Evolutionary conservation across 208 protist genomes (phyloP).

Genomic region (Balamuthia mandrillaris): DNA sequence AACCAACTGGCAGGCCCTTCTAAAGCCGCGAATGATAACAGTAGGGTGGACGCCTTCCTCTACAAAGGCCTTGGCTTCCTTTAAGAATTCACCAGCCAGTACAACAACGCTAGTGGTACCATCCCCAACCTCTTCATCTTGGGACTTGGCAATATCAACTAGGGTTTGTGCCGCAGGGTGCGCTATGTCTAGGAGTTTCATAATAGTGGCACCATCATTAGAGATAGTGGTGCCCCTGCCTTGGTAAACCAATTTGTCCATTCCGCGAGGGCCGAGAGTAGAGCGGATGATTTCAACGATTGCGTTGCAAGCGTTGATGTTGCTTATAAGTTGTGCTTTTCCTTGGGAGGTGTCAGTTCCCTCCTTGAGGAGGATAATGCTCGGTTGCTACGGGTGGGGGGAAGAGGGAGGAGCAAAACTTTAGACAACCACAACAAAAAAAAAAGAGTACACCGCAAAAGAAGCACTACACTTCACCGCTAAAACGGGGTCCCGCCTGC

Average conservation of each 20-base stretch:
- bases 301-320: slow-evolving; percentile 98
- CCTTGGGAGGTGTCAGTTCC: slow-evolving; percentile 99
- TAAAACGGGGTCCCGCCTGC: too few species aligned
- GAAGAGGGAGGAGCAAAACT: too few species aligned
- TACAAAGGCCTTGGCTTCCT: slow-evolving; percentile 95
- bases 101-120: slow-evolving; percentile 99
- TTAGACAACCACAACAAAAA: too few species aligned
- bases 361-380: slow-evolving; percentile 98
- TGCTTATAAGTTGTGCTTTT: slow-evolving; percentile 97
- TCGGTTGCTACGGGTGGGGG: too few species aligned
- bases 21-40: slow-evolving; percentile 75
- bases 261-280: slow-evolving; percentile 95
- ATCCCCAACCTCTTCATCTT: slow-evolving; percentile 92
- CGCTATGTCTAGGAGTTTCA: slow-evolving; percentile 99
- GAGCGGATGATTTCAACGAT: slow-evolving; percentile 85
- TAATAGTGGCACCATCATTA: slow-evolving; percentile 99
- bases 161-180: slow-evolving; percentile 98
- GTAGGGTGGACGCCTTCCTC: slow-evolving; percentile 99
- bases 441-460: too few species aligned
- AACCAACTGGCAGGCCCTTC: slow-evolving; percentile 69
- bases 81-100: slow-evolving; percentile 96
- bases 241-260: slow-evolving; percentile 97
- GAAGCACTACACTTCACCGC: too few species aligned
- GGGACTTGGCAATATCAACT: slow-evolving; percentile 98
- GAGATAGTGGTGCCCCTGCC: slow-evolving; percentile 91